Base-by-base conservation (phyloP, 2,329 filamentous ascomycete species). In the Hypoxylon sp. region DNA sequence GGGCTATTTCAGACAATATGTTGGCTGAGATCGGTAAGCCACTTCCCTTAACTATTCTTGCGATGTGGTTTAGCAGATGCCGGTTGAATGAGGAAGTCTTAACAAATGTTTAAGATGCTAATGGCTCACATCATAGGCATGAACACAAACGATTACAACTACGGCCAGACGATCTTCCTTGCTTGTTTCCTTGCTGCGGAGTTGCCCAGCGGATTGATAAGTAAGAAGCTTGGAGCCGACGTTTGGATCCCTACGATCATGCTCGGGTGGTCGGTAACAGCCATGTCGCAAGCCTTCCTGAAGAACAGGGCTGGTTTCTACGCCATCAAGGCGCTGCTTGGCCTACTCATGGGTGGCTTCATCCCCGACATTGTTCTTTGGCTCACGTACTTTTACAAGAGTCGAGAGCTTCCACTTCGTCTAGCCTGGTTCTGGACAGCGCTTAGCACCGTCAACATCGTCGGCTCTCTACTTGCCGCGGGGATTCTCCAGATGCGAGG, bases 311-410 rank as follows among this genome's bases (percentile, higher is more conserved):
- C 73, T 1, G 73, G 69, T n/a, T 81, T 77, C 69, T 81, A 78
- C 33, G 73, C 75, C 1, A 79, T 77, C 2, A 76, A 77, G 2
- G 74, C 74, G 0, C 70, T 81, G 0, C 77, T 88, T 0, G 86
- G 84, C 3, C 76, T 88, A 1, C 80, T 87, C 57, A 83, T 87
- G 76, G 87, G 87, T 22, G 88, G 88, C 0, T 91, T 91, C 69
- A 90, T 91, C 55, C 88, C 88, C 0, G 88, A 89, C 66, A 88
- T 88, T 22, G 86, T 92, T 13, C 81, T 92, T 0, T 94, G 91
- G 78, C 82, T 93, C 4, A 90, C 88, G 2, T 94, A 94, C 78
- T 95, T 91, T 79, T 95, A 94, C 81, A 94, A 88, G 50, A 88
- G 88, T 0, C 85, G 85, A 58, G 92, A 94, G 76, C 82, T 95